phyloP scores from a whole-genome alignment of 805 yeast species.

The Metschnikowia reukaufii region DNA sequence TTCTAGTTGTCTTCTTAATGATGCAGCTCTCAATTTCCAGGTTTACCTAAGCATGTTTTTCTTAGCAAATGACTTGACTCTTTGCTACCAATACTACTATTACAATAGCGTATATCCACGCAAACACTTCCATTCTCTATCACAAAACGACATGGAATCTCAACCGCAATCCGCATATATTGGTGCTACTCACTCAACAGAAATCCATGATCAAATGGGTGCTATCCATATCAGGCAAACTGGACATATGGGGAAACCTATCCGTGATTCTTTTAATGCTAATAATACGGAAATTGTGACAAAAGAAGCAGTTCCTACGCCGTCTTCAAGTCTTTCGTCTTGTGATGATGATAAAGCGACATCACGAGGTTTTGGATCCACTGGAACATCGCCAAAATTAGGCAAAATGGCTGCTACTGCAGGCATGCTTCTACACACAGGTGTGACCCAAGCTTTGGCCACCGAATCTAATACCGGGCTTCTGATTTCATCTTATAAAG shows the following conservation, averaged over 20 bases:
- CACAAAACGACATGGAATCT: background rate
- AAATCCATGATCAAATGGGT: slow-evolving; percentile 6
- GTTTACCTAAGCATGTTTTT: slow-evolving; percentile 41
- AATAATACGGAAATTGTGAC: background rate
- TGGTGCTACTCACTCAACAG: slow-evolving; percentile 2
- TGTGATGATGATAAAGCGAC: background rate
- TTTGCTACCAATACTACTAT: slow-evolving; percentile 70
- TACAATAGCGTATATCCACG: slow-evolving; percentile 50
- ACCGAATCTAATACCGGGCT: background rate
- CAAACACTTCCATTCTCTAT: slow-evolving; percentile 1
- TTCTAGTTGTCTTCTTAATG: slow-evolving; percentile 41
- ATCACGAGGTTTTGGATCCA: slow-evolving; percentile 15
- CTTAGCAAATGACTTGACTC: slow-evolving; percentile 59
- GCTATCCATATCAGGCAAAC: slow-evolving; percentile 16
- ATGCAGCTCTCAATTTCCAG: slow-evolving; percentile 39
- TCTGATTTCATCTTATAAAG: background rate
- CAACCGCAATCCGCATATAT: background rate
- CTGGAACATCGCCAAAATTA: slow-evolving; percentile 9
- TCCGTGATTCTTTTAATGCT: background rate
- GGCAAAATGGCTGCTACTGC: slow-evolving; percentile 11
- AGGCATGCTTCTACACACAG: slow-evolving; percentile 17
- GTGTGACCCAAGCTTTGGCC: slow-evolving; percentile 16
- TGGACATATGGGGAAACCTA: slow-evolving; percentile 7
- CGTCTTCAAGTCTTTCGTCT: slow-evolving; percentile 6
- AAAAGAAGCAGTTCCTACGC: slow-evolving; percentile 1